Evolutionary conservation across 2,329 filamentous ascomycete species (phyloP).

Genomic region (Teratosphaeria nubilosa): DNA sequence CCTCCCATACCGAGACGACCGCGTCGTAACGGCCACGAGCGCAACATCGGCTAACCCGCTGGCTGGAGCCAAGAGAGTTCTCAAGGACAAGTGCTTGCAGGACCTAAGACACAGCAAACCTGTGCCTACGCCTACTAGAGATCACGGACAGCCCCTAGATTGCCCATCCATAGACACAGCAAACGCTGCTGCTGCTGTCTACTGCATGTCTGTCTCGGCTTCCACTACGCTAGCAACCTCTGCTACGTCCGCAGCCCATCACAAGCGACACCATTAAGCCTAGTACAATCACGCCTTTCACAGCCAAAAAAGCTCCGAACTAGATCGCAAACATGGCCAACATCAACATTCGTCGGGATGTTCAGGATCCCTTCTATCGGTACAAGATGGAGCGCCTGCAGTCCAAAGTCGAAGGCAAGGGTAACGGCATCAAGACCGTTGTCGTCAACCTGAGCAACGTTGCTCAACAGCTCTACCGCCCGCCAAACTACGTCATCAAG

Average conservation of each 20-base stretch:
- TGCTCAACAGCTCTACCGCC: constrained; percentile 81
- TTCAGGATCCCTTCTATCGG: constrained; percentile 97
- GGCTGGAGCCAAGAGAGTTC: background rate
- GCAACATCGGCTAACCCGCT: constrained; percentile 70
- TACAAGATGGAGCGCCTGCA: constrained; percentile 99
- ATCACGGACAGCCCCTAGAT: background rate
- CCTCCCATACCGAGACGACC: constrained; percentile 94
- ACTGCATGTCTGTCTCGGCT: constrained; percentile 50
- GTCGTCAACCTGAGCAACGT: constrained; percentile 95
- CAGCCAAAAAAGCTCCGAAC: constrained; percentile 10
- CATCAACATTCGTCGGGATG: constrained; percentile 97
- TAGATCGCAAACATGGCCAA: constrained; percentile 72
- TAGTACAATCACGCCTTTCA: background rate
- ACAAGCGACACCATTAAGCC: constrained; percentile 3
- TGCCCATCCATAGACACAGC: constrained; percentile 14
- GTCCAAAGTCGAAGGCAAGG: constrained; percentile 99
- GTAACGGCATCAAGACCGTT: constrained; percentile 98
- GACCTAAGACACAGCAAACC: background rate
- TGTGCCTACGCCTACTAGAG: background rate
- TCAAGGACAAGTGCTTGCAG: background rate
- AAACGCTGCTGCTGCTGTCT: constrained; percentile 19
- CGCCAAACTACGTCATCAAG: constrained; percentile 94
- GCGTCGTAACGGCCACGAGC: constrained; percentile 72
- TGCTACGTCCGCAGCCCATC: constrained; percentile 4
- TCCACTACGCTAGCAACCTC: constrained; percentile 2